phyloP scores from a whole-genome alignment of 2,329 filamentous ascomycete genomes.

The Beauveria australis region DNA sequence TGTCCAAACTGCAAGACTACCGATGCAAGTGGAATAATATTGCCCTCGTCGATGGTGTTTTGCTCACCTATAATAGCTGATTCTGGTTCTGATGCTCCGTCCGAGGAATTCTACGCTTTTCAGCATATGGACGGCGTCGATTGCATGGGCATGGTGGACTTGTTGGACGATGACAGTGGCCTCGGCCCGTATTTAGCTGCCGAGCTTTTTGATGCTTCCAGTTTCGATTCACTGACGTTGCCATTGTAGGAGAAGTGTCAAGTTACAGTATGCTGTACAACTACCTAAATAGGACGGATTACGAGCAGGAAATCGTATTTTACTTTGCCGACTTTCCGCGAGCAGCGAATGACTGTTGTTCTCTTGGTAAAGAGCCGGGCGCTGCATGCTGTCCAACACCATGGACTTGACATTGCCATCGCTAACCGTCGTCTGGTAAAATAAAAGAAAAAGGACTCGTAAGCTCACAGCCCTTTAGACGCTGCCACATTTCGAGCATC shows the following conservation, averaged over 20 bases:
- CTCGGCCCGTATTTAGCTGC: slow-evolving; percentile 5
- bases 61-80: background rate
- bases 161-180: slow-evolving; percentile 2
- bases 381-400: slow-evolving; percentile 7
- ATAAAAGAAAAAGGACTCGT: slow-evolving; percentile 1
- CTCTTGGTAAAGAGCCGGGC: slow-evolving; percentile 7
- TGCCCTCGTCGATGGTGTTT: background rate
- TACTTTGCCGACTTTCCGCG: background rate
- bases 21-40: background rate
- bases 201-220: slow-evolving; percentile 4
- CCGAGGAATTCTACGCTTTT: background rate
- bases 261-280: background rate
- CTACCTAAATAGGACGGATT: background rate
- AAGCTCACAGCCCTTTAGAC: slow-evolving; percentile 1
- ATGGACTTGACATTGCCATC: slow-evolving; percentile 8
- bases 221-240: background rate
- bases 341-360: slow-evolving; percentile 5
- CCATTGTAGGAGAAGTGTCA: background rate
- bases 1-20: slow-evolving; percentile 2
- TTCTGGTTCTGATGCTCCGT: background rate
- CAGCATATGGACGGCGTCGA: background rate
- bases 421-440: slow-evolving; percentile 7
- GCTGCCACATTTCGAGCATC: slow-evolving; percentile 10
- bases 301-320: background rate
- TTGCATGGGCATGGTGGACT: slow-evolving; percentile 5